A percentile compares a stretch with the other conserved stretches of the same genome.
Conservation (phyloP, 768 basidiomycete genomes). For the Candolleomyces aberdarensis region DNA sequence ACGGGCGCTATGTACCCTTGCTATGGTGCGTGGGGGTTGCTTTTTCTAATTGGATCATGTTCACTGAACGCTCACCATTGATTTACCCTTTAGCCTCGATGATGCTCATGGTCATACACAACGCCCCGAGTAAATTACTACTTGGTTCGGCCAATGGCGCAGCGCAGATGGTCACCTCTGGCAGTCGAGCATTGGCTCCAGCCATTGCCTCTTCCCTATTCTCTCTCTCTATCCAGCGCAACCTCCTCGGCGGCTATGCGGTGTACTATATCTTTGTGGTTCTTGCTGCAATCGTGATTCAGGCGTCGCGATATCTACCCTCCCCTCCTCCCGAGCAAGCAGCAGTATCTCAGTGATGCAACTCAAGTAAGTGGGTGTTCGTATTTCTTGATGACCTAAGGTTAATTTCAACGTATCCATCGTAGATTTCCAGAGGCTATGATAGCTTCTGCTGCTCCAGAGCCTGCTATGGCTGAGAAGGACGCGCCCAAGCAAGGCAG, state of each 20-base stretch:
- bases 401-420: neutral
- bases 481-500: too few species aligned
- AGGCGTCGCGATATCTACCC: conserved; percentile 12
- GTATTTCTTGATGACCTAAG: neutral
- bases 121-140: conserved; percentile 32
- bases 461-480: too few species aligned
- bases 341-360: neutral
- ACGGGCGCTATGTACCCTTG: conserved; percentile 26
- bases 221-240: conserved; percentile 44
- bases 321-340: neutral
- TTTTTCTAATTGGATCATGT: neutral
- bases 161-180: conserved; percentile 49
- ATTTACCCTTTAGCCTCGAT: conserved; percentile 6
- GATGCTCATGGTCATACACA: conserved; percentile 46
- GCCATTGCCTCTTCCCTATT: conserved; percentile 55
- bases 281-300: conserved; percentile 22
- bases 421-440: too few species aligned
- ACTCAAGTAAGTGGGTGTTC: neutral
- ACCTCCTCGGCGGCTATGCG: conserved; percentile 44
- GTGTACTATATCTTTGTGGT: conserved; percentile 33
- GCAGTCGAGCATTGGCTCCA: conserved; percentile 50
- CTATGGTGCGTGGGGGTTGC: conserved; percentile 29
- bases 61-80: neutral
- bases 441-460: too few species aligned
- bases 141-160: conserved; percentile 55